Evolutionary conservation across 345 rosid genomes (phyloP).

Genomic region (Acer negundo): DNA sequence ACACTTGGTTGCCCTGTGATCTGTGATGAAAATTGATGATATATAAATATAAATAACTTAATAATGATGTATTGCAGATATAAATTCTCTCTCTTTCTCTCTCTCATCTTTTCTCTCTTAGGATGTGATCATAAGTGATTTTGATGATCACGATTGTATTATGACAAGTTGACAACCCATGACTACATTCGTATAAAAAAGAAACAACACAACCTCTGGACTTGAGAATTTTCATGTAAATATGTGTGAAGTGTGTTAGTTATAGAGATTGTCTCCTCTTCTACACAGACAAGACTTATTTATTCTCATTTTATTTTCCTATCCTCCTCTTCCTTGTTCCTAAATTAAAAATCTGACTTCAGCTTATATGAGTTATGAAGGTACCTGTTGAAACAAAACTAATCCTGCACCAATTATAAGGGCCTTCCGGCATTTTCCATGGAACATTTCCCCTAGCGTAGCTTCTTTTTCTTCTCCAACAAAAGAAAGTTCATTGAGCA

Average conservation of each 20-base stretch:
- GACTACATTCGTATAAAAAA: neutral
- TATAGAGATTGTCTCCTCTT: neutral
- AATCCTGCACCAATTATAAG: constrained; percentile 80
- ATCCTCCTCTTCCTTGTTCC: neutral
- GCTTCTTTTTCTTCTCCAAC: constrained; percentile 73
- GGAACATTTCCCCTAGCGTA: constrained; percentile 61
- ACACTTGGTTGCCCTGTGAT: constrained; percentile 99
- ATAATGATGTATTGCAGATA: neutral
- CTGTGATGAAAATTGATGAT: constrained; percentile 43
- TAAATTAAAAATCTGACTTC: neutral
- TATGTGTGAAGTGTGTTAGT: neutral
- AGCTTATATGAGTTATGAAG: constrained; percentile 5
- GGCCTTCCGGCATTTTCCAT: constrained; percentile 87
- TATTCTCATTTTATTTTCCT: neutral
- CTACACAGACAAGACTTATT: neutral
- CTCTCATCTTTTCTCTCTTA: neutral
- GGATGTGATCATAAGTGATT: neutral
- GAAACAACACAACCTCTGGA: neutral
- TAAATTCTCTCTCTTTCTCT: neutral
- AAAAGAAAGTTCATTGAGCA: constrained; percentile 63
- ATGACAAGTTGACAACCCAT: neutral
- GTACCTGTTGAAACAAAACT: constrained; percentile 95
- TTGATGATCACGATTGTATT: neutral
- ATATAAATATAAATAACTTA: neutral
- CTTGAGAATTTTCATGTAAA: neutral